Conservation (phyloP, 352 stramenopile species). For the Globisporangium alternatum region DNA sequence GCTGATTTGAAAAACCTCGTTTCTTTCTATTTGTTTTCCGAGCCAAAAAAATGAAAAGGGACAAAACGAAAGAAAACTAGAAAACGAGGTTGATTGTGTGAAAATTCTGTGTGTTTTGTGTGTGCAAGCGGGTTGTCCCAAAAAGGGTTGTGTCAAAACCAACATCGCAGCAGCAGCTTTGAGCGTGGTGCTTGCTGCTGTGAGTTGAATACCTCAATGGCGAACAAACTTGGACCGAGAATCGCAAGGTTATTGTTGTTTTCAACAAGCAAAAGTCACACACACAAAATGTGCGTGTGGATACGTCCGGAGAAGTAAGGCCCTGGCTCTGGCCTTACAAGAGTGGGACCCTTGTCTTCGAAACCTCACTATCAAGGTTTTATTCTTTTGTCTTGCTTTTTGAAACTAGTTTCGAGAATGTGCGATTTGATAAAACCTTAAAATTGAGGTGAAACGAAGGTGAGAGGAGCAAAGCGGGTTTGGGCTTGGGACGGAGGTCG, state of each 20-base stretch:
- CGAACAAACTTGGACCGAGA: background rate
- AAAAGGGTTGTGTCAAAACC: too few species aligned
- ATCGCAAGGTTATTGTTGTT: background rate
- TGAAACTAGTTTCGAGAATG: background rate
- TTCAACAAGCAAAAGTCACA: background rate
- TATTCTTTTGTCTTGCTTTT: background rate
- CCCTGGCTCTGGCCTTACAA: constrained; percentile 6
- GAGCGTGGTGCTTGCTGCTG: too few species aligned
- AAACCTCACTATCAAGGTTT: constrained; percentile 11
- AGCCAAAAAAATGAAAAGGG: too few species aligned
- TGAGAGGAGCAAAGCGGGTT: constrained; percentile 5
- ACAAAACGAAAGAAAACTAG: too few species aligned
- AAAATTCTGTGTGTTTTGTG: too few species aligned
- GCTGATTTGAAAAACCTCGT: background rate
- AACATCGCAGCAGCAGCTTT: too few species aligned
- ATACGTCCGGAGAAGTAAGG: constrained; percentile 17
- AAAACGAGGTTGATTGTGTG: too few species aligned
- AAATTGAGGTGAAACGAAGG: background rate
- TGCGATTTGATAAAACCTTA: constrained; percentile 10
- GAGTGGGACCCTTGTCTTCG: constrained; percentile 1
- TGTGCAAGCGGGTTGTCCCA: too few species aligned
- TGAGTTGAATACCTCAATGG: too few species aligned
- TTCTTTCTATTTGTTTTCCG: too few species aligned
- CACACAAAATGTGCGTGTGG: constrained; percentile 5
- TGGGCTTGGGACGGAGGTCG: constrained; percentile 6